Percentiles rank a stretch among this genome's conserved stretches.
These are phyloP conservation scores for Capillidium rhysosporum DNA, from an alignment of 371 early-diverging fungal species.

Conservation along the genomic window DNA sequence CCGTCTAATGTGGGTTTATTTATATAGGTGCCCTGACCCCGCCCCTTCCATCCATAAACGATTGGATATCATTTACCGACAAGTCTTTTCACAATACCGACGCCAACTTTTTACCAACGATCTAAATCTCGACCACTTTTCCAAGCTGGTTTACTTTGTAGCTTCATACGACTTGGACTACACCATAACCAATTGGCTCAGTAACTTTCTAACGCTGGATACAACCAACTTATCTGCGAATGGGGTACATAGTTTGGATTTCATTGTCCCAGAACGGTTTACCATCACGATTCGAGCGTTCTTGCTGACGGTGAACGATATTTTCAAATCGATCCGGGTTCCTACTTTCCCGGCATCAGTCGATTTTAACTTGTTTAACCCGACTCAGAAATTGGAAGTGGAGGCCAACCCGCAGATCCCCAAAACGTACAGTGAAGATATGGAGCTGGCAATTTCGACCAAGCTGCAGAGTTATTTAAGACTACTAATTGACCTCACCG, in stretches of 20 bases:
- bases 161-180: conserved; percentile 61
- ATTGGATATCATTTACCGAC: conserved; percentile 12
- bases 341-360: conserved; percentile 32
- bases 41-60: conserved; percentile 28
- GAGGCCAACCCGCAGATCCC: neutral
- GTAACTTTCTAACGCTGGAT: conserved; percentile 41
- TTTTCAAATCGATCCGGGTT: conserved; percentile 26
- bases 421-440: neutral
- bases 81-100: conserved; percentile 33
- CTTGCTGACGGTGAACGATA: conserved; percentile 40
- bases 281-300: conserved; percentile 55
- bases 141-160: conserved; percentile 61
- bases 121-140: conserved; percentile 45
- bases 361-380: conserved; percentile 19
- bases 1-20: conserved; percentile 80
- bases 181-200: conserved; percentile 46
- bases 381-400: neutral
- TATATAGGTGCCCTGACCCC: conserved; percentile 69
- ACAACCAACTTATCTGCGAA: conserved; percentile 13
- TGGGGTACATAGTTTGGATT: conserved; percentile 18
- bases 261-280: conserved; percentile 47
- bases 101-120: conserved; percentile 50
- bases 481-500: conserved; percentile 28
- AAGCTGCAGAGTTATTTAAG: conserved; percentile 20
- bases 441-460: conserved; percentile 3